Evolutionary conservation across 2,329 filamentous ascomycete species (phyloP), one percentile per base, ranked within the genome.

Genomic region (Diaporthe citri): DNA sequence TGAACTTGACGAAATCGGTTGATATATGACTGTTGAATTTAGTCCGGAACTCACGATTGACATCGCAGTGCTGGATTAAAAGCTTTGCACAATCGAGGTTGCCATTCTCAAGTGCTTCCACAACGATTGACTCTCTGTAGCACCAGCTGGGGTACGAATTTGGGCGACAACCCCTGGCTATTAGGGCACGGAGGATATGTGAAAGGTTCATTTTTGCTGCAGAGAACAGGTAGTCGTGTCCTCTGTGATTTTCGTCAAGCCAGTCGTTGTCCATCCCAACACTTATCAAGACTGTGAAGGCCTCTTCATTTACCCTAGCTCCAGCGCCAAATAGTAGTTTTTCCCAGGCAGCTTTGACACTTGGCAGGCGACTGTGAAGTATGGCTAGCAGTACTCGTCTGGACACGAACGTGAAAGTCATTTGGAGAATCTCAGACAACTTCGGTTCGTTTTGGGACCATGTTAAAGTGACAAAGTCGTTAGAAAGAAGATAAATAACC

Each of bases 311-410:
- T 6, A 10, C 17, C 15, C 8, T 13, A 0, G 1, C 1, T 17
- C 22, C 8, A n/a, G 17, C 10, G 22, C 28, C 22, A 2, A 6
- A 2, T 3, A 71, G 12, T 1, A 71, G 22, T 22, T 6, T 9
- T 31, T 71, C 55, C 69, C 69, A 71, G 0, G 39, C 41, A 12
- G 69, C 55, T 59, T 25, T 59, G 39, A 71, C 22, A 12, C 52
- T 71, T 48, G 20, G 31, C 20, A 46, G 34, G 31, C 4, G 17
- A 10, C 28, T 60, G 7, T 57, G 69, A 22, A 59, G 17, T 6
- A 71, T n/a, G 4, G 28, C 43, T 15, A 20, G 17, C 1, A 71
- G 69, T 0, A 39, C 2, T 28, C 7, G 8, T 1, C 55, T 31
- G 10, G 69, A 36, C 12, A 59, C 41, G 1, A 46, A 20, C 7